Base-by-base conservation (phyloP, 2,329 filamentous ascomycete species). In the Pseudocercospora vitis region DNA sequence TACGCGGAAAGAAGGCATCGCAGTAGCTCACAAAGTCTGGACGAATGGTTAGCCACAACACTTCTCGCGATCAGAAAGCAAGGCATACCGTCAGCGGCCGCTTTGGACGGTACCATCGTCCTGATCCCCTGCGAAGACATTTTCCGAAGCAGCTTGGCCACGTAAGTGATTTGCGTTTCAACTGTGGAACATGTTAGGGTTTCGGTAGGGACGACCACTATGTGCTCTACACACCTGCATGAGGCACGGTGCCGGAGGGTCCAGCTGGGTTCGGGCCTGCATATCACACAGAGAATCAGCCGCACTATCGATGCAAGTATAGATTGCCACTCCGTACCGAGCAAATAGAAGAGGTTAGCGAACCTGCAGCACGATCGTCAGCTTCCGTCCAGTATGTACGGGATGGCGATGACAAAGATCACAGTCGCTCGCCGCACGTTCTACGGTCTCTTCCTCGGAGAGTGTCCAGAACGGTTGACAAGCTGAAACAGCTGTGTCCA, bases 161-260 rank as follows among this genome's bases (percentile, higher is more conserved):
- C 79, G 67, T 86, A 87, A 0, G 82, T 79, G 1, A 87, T 68
- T 58, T 87, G 82, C 4, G 79, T 84, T 68, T 90, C 87, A 19
- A 86, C 77, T 54, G 53, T 33, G 21, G 14, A 45, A 40, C 23
- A 40, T 23, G 32, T 55, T 42, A 55, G 52, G 16, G 16, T 12
- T n/a, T 21, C 21, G 16, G 19, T 14, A 16, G 9, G 42, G 14
- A 45, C 32, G 26, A 14, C 32, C 8, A 37, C 18, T n/a, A 35
- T 7, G 40, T 16, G 7, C 7, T n/a, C 28, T 29, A 48, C 48
- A 24, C 49, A 55, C 53, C 53, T 24, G 77, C 80, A 62, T 87
- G 82, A 32, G 60, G 58, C 3, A 60, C 53, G 14, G 60, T 61
- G 3, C 59, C 60, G 24, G 50, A 55, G 4, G 55, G 53, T 16